Percentiles rank a stretch among this genome's conserved stretches.
These are phyloP conservation scores for Bipolaris bicolor DNA, from an alignment of 2,329 filamentous ascomycete species.

Conservation along the genomic window DNA sequence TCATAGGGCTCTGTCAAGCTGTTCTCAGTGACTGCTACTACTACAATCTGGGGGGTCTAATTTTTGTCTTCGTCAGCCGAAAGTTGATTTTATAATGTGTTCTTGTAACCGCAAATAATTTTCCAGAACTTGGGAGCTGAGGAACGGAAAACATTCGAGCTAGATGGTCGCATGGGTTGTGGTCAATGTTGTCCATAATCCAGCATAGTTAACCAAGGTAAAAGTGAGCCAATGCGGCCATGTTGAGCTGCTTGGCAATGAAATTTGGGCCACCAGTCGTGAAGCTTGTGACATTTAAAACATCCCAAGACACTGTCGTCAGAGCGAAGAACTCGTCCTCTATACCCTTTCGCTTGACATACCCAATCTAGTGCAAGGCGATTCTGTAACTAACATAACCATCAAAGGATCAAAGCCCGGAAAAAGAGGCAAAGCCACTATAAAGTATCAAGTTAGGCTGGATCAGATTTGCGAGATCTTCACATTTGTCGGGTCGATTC, in stretches of 20 bases:
- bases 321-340: not conserved
- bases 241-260: slow-evolving; percentile 49
- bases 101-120: slow-evolving; percentile 16
- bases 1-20: not conserved
- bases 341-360: not conserved
- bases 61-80: slow-evolving; percentile 7
- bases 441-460: not conserved
- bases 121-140: slow-evolving; percentile 50
- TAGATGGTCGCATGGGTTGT: slow-evolving; percentile 53
- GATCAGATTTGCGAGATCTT: not conserved
- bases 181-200: slow-evolving; percentile 31
- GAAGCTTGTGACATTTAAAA: slow-evolving; percentile 30
- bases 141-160: slow-evolving; percentile 41
- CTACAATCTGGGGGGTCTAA: not conserved
- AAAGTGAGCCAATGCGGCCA: slow-evolving; percentile 44
- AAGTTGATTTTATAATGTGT: slow-evolving; percentile 41
- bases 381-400: no score
- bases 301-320: not conserved
- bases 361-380: no score
- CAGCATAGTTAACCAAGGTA: slow-evolving; percentile 43
- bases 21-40: not conserved
- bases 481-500: not conserved
- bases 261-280: slow-evolving; percentile 42
- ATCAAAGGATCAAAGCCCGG: not conserved
- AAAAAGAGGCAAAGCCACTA: not conserved